phyloP scores from a whole-genome alignment of 495 filamentous ascomycete genomes.

The Talaromyces liani region DNA sequence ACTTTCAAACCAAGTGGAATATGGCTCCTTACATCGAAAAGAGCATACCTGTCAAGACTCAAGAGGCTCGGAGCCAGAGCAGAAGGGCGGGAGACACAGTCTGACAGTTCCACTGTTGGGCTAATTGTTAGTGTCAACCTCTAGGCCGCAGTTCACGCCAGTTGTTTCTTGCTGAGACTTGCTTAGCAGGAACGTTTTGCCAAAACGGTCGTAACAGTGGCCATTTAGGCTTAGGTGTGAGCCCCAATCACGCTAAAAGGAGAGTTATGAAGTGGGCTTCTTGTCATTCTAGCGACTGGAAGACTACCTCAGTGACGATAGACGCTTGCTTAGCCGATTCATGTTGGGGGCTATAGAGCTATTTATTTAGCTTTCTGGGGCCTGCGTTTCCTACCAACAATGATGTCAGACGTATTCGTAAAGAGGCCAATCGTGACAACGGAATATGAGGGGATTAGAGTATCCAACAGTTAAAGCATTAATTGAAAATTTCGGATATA shows the following conservation, averaged over 20 bases:
- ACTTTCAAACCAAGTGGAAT: not conserved
- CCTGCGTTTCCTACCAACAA: not conserved
- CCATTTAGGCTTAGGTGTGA: not conserved
- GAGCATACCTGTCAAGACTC: not conserved
- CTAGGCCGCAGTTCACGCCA: not conserved
- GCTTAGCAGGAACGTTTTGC: not conserved
- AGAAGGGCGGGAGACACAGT: not conserved
- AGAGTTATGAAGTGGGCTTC: not conserved
- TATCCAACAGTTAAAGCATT: not conserved
- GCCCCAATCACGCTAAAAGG: not conserved
- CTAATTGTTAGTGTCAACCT: not conserved
- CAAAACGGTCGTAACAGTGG: not conserved
- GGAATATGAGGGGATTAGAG: not conserved
- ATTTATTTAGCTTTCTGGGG: slow-evolving; percentile 1
- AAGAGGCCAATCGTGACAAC: not conserved
- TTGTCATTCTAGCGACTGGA: not conserved
- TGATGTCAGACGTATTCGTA: not conserved
- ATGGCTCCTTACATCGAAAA: not conserved
- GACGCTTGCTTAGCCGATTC: not conserved
- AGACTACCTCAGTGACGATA: not conserved
- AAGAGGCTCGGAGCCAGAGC: not conserved
- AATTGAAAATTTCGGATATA: not conserved
- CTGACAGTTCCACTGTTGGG: not conserved
- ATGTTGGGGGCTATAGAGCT: slow-evolving; percentile 2
- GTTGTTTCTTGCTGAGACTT: not conserved